Base-by-base conservation (phyloP, 768 basidiomycete species). In the Suillus ampliporus region DNA sequence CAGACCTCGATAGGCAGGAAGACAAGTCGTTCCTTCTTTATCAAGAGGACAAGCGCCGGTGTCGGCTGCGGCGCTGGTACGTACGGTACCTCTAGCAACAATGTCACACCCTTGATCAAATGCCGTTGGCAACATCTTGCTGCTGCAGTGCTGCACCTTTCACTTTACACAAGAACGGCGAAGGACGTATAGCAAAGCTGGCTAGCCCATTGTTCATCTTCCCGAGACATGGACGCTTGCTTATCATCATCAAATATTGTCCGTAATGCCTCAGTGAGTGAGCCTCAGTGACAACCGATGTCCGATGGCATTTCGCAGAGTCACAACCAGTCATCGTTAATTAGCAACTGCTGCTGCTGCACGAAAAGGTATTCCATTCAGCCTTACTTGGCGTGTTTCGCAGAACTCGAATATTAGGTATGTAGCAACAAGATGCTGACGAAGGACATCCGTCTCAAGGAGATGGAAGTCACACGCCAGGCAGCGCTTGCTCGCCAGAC, bases 341-440 rank as follows among this genome's bases (percentile, higher is more conserved):
- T 93, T 44, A 94, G 40, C 90, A 93, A 69, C 83, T 89, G 94
- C 94, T 19, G 90, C 92, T 0, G 85, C 84, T 21, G 92, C 87
- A 92, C 92, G 5, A 95, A 80, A 96, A 90, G 89, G 95, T 94
- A 19, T n/a, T 80, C 68, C 17, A 13, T 31, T 31, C 21, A 35
- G 52, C 54, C 21, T 44, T 61, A 15, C 58, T 62, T 67, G 48
- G 1, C 52, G 5, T 60, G 34, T 40, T 21, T 1, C 58, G 23
- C 62, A 66, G 41, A 66, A 62, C 52, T 57, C 65, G 43, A 61
- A 15, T 23, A 35, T 28, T 46, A 44, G 31, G 35, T 69, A 97
- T 31, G 95, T 92, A 96, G 82, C 92, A 95, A 80, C 92, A 91
- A 66, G 91, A 93, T 71, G 83, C 84, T 40, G 94, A 93, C 65